phyloP scores from a whole-genome alignment of 495 filamentous ascomycete species.

The Talaromyces ruber region DNA sequence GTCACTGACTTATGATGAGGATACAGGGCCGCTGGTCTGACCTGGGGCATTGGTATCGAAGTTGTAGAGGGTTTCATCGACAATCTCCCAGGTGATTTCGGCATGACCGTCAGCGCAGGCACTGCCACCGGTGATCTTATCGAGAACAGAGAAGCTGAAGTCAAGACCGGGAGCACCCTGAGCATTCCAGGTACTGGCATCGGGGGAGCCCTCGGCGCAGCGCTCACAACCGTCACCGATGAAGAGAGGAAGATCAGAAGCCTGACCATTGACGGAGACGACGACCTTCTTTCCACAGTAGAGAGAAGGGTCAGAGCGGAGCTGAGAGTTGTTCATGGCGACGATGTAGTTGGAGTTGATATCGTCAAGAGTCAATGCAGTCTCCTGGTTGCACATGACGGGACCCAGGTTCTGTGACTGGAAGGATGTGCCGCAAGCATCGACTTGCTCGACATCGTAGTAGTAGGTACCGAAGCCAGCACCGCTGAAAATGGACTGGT shows the following conservation, averaged over 20 bases:
- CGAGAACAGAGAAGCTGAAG: slow-evolving; percentile 11
- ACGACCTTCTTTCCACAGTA: slow-evolving; percentile 14
- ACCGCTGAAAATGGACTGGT: slow-evolving; percentile 1
- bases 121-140: slow-evolving; percentile 7
- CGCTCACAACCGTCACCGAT: slow-evolving; percentile 12
- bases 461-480: slow-evolving; percentile 13
- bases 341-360: slow-evolving; percentile 11
- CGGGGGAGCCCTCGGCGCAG: slow-evolving; percentile 6
- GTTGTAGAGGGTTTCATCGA: slow-evolving; percentile 10
- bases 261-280: slow-evolving; percentile 10
- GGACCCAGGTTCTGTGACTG: slow-evolving; percentile 7
- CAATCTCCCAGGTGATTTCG: slow-evolving; percentile 10
- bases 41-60: slow-evolving; percentile 7
- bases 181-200: slow-evolving; percentile 7
- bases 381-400: slow-evolving; percentile 9
- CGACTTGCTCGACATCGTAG: slow-evolving; percentile 9
- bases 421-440: slow-evolving; percentile 10
- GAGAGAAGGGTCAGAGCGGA: slow-evolving; percentile 3
- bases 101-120: slow-evolving; percentile 9
- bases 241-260: slow-evolving; percentile 9
- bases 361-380: slow-evolving; percentile 7
- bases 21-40: background rate
- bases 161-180: slow-evolving; percentile 9
- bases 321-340: slow-evolving; percentile 11
- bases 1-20: background rate